These are phyloP conservation scores for Graphium sp. DNA, from an alignment of 2,329 filamentous ascomycete species.

Conservation along the genomic window DNA sequence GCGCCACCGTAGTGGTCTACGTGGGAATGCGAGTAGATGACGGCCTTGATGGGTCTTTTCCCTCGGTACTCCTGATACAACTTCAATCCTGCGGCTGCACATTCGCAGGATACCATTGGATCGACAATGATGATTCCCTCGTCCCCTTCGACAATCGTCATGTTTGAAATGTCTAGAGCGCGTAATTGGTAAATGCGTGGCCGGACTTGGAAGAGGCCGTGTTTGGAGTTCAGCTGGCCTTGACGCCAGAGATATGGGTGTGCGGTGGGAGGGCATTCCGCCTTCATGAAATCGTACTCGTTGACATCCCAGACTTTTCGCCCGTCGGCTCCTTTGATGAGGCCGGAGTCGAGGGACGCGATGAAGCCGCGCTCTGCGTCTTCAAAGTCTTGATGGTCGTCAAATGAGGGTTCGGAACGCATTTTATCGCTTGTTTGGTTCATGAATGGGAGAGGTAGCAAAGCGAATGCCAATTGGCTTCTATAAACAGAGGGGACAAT, in stretches of 20 bases:
- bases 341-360: conserved; percentile 1
- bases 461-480: too few species aligned
- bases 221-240: conserved; percentile 5
- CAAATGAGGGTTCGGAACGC: background rate
- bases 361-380: conserved; percentile 7
- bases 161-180: conserved; percentile 21
- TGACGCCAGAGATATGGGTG: conserved; percentile 7
- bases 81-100: conserved; percentile 13
- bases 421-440: background rate
- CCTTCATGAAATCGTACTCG: conserved; percentile 8
- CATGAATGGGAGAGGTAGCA: background rate
- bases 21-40: conserved; percentile 24
- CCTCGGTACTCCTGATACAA: conserved; percentile 14
- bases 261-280: conserved; percentile 5
- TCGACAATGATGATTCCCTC: conserved; percentile 20
- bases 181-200: conserved; percentile 20
- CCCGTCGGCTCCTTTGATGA: conserved; percentile 6
- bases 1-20: conserved; percentile 18
- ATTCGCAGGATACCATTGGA: conserved; percentile 17
- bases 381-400: conserved; percentile 7
- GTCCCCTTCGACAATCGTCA: conserved; percentile 19
- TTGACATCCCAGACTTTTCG: conserved; percentile 12
- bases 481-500: too few species aligned
- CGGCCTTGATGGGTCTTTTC: conserved; percentile 11
- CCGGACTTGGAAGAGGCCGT: conserved; percentile 17